phyloP scores from a whole-genome alignment of 208 protist genomes.

The Crithidia thermophila region DNA sequence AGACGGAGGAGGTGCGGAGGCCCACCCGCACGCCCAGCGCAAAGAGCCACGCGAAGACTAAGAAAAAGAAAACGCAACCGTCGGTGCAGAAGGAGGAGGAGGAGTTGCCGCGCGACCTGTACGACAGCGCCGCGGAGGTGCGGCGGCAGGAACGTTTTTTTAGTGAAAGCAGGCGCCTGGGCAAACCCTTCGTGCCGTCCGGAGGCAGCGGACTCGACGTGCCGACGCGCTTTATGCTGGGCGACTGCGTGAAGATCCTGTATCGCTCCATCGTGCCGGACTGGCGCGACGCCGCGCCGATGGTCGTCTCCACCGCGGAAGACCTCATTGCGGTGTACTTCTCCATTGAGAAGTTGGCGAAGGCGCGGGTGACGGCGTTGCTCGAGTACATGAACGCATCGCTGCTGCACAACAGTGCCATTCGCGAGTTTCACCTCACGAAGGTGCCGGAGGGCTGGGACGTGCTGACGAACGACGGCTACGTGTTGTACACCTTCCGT shows the following conservation, averaged over 20 bases:
- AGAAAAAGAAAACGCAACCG: neutral
- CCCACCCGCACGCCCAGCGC: no score
- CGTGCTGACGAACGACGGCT: conserved; percentile 79
- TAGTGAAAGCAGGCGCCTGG: conserved; percentile 65
- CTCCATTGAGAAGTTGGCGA: conserved; percentile 42
- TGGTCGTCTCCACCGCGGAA: conserved; percentile 86
- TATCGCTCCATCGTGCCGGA: conserved; percentile 69
- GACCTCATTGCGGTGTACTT: conserved; percentile 92
- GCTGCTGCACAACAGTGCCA: conserved; percentile 58
- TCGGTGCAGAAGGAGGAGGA: neutral
- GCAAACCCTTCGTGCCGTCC: conserved; percentile 70
- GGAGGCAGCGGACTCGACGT: conserved; percentile 39
- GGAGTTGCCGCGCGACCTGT: conserved; percentile 51
- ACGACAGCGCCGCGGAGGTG: conserved; percentile 67
- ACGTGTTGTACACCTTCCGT: conserved; percentile 88
- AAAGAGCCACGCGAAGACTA: neutral
- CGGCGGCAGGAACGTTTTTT: conserved; percentile 69
- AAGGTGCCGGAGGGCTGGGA: conserved; percentile 89
- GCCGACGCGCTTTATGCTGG: conserved; percentile 80
- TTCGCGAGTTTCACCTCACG: conserved; percentile 66
- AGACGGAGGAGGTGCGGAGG: no score
- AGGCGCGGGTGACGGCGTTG: conserved; percentile 44
- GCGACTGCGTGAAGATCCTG: conserved; percentile 76
- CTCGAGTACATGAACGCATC: conserved; percentile 85
- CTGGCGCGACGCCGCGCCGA: conserved; percentile 73